Evolutionary conservation across 2,329 filamentous ascomycete genomes (phyloP).

Genomic region (Penicillium hesseltinei): DNA sequence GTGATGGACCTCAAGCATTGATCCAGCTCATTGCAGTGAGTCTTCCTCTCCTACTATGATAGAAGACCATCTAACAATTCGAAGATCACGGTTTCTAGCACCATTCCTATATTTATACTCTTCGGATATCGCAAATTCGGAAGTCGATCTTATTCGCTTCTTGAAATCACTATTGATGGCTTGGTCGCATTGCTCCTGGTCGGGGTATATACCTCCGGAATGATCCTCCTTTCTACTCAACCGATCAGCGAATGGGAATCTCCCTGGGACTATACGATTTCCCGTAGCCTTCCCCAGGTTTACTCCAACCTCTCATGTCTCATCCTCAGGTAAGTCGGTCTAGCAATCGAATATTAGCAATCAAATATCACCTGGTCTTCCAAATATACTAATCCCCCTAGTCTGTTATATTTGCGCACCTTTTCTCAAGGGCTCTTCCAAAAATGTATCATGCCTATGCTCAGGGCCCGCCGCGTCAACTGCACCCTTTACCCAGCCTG

Average conservation of each 20-base stretch:
- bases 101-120: not conserved
- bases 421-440: not conserved
- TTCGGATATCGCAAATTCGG: not conserved
- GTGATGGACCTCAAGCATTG: not conserved
- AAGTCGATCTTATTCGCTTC: not conserved
- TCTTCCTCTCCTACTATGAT: not conserved
- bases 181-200: not conserved
- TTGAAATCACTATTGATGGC: not conserved
- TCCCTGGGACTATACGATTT: not conserved
- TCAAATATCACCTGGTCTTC: not conserved
- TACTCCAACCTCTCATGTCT: conserved; percentile 3
- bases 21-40: not conserved
- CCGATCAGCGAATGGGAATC: not conserved
- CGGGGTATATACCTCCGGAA: not conserved
- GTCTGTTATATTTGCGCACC: not conserved
- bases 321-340: not conserved
- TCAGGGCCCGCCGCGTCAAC: not conserved
- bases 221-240: not conserved
- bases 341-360: too few species aligned
- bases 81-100: not conserved
- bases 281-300: not conserved
- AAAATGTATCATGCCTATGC: not conserved
- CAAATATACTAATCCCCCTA: not conserved
- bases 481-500: not conserved
- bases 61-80: not conserved